Conservation (phyloP, 768 basidiomycete genomes). For the Trametes gibbosa region DNA sequence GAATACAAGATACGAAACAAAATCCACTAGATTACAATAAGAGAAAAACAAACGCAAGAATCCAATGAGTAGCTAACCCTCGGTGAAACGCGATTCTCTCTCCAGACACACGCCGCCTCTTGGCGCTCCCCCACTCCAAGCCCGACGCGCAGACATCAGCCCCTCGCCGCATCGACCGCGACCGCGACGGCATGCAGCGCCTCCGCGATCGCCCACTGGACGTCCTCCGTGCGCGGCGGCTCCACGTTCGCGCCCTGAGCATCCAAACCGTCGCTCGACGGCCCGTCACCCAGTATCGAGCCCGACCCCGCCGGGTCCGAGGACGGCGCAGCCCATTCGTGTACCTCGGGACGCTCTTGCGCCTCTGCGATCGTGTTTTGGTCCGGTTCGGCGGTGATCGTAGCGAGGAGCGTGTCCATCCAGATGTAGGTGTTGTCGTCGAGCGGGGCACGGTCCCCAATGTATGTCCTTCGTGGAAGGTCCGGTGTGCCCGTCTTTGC, state of each 20-base stretch:
- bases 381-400: neutral
- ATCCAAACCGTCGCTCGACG: neutral
- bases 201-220: constrained; percentile 13
- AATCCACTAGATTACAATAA: no score
- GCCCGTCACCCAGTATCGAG: neutral
- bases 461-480: neutral
- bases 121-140: no score
- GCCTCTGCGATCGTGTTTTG: neutral
- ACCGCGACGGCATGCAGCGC: constrained; percentile 5
- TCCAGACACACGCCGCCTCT: no score
- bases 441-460: constrained; percentile 9
- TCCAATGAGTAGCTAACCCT: no score
- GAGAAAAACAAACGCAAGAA: no score
- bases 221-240: neutral
- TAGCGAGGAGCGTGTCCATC: neutral
- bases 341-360: neutral
- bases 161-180: constrained; percentile 11
- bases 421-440: neutral
- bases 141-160: no score
- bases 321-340: neutral
- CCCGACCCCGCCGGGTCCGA: neutral
- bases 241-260: neutral
- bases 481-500: neutral
- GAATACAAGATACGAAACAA: no score
- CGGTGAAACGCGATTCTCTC: no score